Evolutionary conservation across 2,329 filamentous ascomycete species (phyloP), one percentile per base, ranked within the genome.

Genomic region (Gliomastix tumulicola): DNA sequence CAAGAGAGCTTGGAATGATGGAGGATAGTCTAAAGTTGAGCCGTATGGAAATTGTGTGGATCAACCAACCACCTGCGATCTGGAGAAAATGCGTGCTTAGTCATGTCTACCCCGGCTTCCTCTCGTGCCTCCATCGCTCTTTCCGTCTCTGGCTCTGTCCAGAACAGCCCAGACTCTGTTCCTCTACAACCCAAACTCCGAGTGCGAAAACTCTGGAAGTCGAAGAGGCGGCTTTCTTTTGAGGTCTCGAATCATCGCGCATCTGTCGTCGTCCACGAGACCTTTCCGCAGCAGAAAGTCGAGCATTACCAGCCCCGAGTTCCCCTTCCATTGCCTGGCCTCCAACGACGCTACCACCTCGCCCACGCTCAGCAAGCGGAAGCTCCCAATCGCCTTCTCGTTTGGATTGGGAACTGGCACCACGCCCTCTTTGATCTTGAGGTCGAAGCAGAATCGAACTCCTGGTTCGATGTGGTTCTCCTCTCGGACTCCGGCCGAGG

Each of bases 271-370:
- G 5, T 54, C 48, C 28, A 59, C 40, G 22, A 51, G 48, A 5
- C 49, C 45, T 37, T 53, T 52, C 15, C 56, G 52, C 11, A 56
- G 38, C 27, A 63, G 39, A 34, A 61, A 63, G 31, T 60, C 56
- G 18, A 63, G 44, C 53, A 60, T 61, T n/a, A 60, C 57, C 6
- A 62, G 42, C n/a, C 50, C 59, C 32, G 56, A 60, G 35, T 60
- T 62, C n/a, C 59, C 57, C 45, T 63, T 63, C 59, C 59, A 63
- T 17, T 38, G 23, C 45, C 49, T 53, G 18, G 60, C 53, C 19
- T 58, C 45, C 3, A 52, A 45, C 10, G 34, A 32, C 7, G 38
- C 30, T 46, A 51, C 54, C 22, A 62, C 51, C 17, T 59, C 45
- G 3, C 50, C 46, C n/a, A 60, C 45, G 3, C 47, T 37, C 32